These are phyloP conservation scores for Populus euphratica DNA, from an alignment of 345 rosid species.

Conservation along the genomic window DNA sequence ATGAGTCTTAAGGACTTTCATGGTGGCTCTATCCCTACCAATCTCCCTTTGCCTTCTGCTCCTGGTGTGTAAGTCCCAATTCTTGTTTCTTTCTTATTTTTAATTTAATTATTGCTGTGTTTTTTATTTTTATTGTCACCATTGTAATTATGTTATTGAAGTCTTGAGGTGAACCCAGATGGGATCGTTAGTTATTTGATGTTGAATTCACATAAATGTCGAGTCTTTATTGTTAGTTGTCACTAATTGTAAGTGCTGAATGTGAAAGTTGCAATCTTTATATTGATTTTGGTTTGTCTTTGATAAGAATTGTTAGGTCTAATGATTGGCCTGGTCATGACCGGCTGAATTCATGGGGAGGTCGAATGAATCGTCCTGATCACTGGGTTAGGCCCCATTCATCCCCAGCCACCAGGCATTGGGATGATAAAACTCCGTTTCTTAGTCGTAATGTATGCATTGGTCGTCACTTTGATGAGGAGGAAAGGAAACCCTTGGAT, in stretches of 20 bases:
- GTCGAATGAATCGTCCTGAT: conserved; percentile 48
- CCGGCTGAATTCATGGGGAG: conserved; percentile 57
- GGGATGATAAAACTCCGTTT: conserved; percentile 74
- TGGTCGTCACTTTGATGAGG: conserved; percentile 79
- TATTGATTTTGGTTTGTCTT: conserved; percentile 14
- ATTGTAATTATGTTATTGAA: not conserved
- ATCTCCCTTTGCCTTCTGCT: conserved; percentile 86
- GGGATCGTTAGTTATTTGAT: not conserved
- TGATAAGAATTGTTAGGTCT: conserved; percentile 43
- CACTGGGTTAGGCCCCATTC: conserved; percentile 59
- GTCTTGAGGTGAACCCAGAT: not conserved
- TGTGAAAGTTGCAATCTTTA: too few species aligned
- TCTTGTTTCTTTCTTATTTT: not conserved
- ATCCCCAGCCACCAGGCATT: conserved; percentile 51
- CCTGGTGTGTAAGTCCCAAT: conserved; percentile 70
- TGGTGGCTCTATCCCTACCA: conserved; percentile 85
- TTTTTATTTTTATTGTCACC: not conserved
- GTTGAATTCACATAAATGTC: not conserved
- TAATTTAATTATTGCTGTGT: not conserved
- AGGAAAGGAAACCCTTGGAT: conserved; percentile 77
- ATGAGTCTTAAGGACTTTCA: conserved; percentile 92
- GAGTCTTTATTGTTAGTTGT: not conserved
- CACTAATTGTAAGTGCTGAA: too few species aligned
- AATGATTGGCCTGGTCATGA: conserved; percentile 58
- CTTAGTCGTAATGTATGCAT: conserved; percentile 45